Base-by-base conservation (phyloP, 805 yeast species). In the Tanozyma kutaoensis region DNA sequence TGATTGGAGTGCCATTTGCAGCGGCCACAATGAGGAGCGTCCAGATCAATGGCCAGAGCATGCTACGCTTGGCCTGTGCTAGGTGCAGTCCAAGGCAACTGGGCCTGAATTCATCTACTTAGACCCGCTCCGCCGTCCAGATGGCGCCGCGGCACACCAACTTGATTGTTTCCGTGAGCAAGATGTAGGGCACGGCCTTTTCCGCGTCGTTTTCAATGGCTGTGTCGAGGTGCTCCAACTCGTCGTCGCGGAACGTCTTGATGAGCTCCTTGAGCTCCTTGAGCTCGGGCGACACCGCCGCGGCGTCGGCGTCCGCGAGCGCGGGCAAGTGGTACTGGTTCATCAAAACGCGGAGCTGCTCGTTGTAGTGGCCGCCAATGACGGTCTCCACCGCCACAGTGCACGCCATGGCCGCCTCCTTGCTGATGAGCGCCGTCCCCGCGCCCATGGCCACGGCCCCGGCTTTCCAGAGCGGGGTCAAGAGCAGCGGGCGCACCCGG, bases 381-480 rank as follows among this genome's bases (percentile, higher is more conserved):
- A 91, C 97, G 0, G 98, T 91, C 52, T 91, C 98, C 2, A 91
- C 97, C 0, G 97, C 97, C 33, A 86, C 97, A 0, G 98, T 91
- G 49, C 98, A 91, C 1, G 98, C 97, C 98, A 91, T 91, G 2
- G 98, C 97, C 2, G 95, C 96, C 47, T 88, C 95, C 44, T 84
- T 82, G 12, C 95, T 77, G 35, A 85, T 52, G 28, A 79, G 40
- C 0, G 95, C 96, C 1, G 97, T 91, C 1, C 76, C 78, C 2
- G 72, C 71, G 3, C 98, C 98, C 58, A 91, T 62, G 1, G 75
- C 74, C 26, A 78, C 62, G 0, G 98, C 97, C 3, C 96, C 97
- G 0, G 69, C 51, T 47, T 80, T 85, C 98, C 98, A 91, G 1
- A 82, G 42, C 2, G 98, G 98, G 0, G 97, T 86, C 22, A 91